These are phyloP conservation scores for Boletus patriciae DNA, from an alignment of 768 basidiomycete species.

Conservation along the genomic window DNA sequence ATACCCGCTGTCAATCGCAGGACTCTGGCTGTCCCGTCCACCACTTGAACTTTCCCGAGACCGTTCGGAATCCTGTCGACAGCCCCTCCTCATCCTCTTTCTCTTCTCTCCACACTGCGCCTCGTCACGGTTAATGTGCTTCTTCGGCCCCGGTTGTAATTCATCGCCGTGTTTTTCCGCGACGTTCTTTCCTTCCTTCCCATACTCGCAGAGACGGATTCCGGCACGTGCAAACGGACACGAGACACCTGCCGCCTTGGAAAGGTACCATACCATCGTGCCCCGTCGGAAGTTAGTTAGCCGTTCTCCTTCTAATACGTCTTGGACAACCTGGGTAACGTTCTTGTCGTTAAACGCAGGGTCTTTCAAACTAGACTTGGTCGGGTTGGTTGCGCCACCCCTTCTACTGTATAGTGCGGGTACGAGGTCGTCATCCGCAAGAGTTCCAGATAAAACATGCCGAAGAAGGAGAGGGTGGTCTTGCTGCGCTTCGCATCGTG, in stretches of 20 bases:
- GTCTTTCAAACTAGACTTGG: conserved; percentile 24
- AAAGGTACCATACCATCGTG: conserved; percentile 80
- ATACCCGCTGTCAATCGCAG: conserved; percentile 27
- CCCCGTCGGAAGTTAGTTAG: conserved; percentile 75
- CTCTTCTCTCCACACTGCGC: conserved; percentile 49
- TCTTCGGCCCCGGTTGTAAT: conserved; percentile 43
- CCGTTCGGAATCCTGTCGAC: conserved; percentile 23
- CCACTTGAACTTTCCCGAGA: conserved; percentile 9
- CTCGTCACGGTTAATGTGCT: conserved; percentile 34
- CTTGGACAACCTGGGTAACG: background rate
- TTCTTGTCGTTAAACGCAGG: conserved; percentile 29
- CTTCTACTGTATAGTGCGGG: conserved; percentile 67
- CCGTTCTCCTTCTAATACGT: conserved; percentile 33
- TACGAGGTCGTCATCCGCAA: conserved; percentile 70
- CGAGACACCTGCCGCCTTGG: conserved; percentile 68
- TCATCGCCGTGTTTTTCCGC: conserved; percentile 28
- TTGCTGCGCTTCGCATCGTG: conserved; percentile 68
- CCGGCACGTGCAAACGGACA: conserved; percentile 76
- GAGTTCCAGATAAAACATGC: conserved; percentile 70
- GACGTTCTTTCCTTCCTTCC: conserved; percentile 45
- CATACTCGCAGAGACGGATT: conserved; percentile 70
- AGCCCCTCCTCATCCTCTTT: conserved; percentile 40
- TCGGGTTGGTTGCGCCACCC: conserved; percentile 59
- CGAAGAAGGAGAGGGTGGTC: conserved; percentile 74
- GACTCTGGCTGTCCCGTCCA: conserved; percentile 22